Evolutionary conservation across 106 monocot species (phyloP).

Genomic region (Dendrobium officinale): DNA sequence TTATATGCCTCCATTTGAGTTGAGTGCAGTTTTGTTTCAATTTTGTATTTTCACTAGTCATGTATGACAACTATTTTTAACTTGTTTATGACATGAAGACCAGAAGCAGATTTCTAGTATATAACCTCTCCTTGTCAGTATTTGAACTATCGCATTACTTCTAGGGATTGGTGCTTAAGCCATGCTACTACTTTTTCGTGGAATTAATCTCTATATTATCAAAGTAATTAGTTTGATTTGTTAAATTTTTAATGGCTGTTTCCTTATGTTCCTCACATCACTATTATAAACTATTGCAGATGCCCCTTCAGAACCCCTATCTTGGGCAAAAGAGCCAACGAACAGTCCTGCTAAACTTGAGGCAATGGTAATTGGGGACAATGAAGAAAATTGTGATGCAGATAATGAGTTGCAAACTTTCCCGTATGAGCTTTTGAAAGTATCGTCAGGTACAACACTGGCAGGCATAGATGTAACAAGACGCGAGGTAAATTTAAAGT

Average conservation of each 20-base stretch:
- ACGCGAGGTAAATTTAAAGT: constrained; percentile 18
- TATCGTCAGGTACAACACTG: constrained; percentile 4
- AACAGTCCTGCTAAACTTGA: neutral
- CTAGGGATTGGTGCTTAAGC: neutral
- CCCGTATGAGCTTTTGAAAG: constrained; percentile 27
- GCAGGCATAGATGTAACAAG: constrained; percentile 20
- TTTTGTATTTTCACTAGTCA: neutral
- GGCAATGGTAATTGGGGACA: neutral
- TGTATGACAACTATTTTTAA: neutral
- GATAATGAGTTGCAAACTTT: constrained; percentile 3
- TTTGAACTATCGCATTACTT: neutral
- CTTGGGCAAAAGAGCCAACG: neutral
- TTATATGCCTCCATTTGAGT: neutral
- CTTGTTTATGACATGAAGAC: neutral
- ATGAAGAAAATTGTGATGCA: neutral
- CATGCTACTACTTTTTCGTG: neutral
- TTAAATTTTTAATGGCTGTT: neutral
- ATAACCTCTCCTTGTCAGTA: neutral
- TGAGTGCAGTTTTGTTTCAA: neutral
- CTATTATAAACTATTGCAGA: neutral
- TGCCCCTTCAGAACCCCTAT: neutral
- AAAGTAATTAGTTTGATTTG: neutral
- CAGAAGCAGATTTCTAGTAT: neutral
- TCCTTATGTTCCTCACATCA: neutral
- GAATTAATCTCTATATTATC: neutral